Evolutionary conservation across 73 alveolate genomes (phyloP), one percentile per base, ranked within the genome.

Genomic region (Paramecium bursaria): DNA sequence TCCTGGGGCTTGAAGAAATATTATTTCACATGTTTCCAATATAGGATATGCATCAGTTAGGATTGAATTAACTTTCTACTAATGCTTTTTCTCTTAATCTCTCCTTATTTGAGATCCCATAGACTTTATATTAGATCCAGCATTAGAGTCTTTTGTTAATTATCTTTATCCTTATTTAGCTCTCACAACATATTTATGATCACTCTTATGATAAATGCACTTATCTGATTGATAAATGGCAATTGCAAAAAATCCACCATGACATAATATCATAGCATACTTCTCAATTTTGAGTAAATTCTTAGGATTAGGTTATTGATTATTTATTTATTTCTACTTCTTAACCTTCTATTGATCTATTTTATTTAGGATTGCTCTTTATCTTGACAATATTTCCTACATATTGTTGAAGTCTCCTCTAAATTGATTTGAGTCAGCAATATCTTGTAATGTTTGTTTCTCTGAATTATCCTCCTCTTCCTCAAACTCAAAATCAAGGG

Each of bases 1-100:
- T 77, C 99, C 99, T 7, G 99, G 99, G 1, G 99, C 99, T 80
- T 94, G 93, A 4, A 97, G 88, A 88, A 97, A 97, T 10, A 97
- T 94, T 21, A 93, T 90, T 53, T 91, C 95, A 57, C 98, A 86
- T 57, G 88, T 90, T 27, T 94, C 91, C 39, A 97, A 76, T 57
- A 91, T 73, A 6, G 67, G 92, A 46, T 88, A 87, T 74, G 92
- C 87, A 44, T 94, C 95, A 60, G 86, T 91, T 50, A 97, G 74
- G 7, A 89, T 85, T 29, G 74, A 75, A 52, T 94, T 91, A 47
- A 97, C 94, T 75, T 97, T 96, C 77, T 92, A 97, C 77, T 94
- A 86, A 86, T 95, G 98, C 23, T 95, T 91, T 51, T 88, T 90
- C 79, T 97, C 99, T 86, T 97, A 93, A n/a, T 92, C 98, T 88